Evolutionary conservation across 345 rosid species (phyloP), one percentile per base, ranked within the genome.

Genomic region (Corchorus olitorius): DNA sequence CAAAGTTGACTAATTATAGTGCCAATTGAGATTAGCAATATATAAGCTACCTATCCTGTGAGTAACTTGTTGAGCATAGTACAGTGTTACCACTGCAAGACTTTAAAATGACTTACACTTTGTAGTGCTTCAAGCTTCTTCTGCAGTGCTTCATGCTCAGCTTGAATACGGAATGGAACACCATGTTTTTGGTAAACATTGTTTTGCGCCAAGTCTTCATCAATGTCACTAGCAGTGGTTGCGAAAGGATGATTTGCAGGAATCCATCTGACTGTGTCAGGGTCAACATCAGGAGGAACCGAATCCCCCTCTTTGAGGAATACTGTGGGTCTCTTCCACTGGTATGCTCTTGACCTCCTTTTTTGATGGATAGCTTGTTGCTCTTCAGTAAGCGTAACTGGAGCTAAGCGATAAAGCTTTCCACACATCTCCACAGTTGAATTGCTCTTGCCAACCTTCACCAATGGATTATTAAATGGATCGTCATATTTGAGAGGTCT

Each of bases 211-310:
- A 96, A 83, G 84, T 85, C 93, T 79, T 96, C 98, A 76, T 89
- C 97, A 34, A 93, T 92, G 75, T 93, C 98, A 65, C 88, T 89
- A 53, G 89, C 89, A 11, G 92, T 93, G 50, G 98, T 92, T 50
- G 99, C 98, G 81, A 96, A 96, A 45, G 99, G 99, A 81, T 96
- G 99, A 81, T 96, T 96, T 7, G 94, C 87, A n/a, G 98, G 99
- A 83, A 96, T 96, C 99, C 99, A 96, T 84, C 99, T 86, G 77
- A 96, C 78, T 0, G 97, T 89, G 56, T 96, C 99, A 1, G 98
- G 97, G 78, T 93, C 98, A 49, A 92, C 91, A 78, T 96, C 97
- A 72, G 92, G 87, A 48, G 99, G 98, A 74, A 93, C 65, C 0
- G 87, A 81, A 78, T 96, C 97, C 43, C 98, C 99, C 86, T 96